These are phyloP conservation scores for Starmerella khaoyaiensis DNA, from an alignment of 805 yeast genomes.

Conservation along the genomic window DNA sequence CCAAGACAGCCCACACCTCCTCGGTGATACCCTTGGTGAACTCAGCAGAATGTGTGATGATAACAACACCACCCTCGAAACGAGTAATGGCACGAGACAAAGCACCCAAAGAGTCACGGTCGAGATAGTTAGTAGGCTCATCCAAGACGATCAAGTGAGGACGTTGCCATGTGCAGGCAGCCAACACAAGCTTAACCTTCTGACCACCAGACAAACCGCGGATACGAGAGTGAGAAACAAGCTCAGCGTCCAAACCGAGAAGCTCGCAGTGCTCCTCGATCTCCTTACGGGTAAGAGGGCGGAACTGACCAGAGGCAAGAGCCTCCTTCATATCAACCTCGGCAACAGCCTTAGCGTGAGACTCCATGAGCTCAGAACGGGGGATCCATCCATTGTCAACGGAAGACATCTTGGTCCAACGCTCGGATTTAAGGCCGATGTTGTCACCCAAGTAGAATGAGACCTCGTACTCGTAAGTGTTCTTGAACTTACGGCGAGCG, in stretches of 20 bases:
- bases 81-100: conserved; percentile 96
- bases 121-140: conserved; percentile 99
- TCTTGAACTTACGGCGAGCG: conserved; percentile 99
- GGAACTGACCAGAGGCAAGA: conserved; percentile 99
- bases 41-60: conserved; percentile 99
- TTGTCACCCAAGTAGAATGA: conserved; percentile 96
- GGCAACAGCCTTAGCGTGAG: conserved; percentile 98
- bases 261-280: conserved; percentile 97
- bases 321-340: conserved; percentile 99
- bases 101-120: conserved; percentile 99
- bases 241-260: conserved; percentile 97
- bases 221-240: conserved; percentile 98
- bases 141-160: conserved; percentile 98
- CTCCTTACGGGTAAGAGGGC: conserved; percentile 99
- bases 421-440: conserved; percentile 96
- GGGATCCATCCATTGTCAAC: conserved; percentile 99
- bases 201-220: conserved; percentile 99
- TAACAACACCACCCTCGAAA: conserved; percentile 99
- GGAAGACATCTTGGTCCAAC: conserved; percentile 99
- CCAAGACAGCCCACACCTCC: conserved; percentile 99
- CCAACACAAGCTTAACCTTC: conserved; percentile 98
- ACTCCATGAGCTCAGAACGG: conserved; percentile 94
- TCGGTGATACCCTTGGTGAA: conserved; percentile 98
- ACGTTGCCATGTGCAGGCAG: conserved; percentile 99
- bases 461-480: conserved; percentile 99